Conservation (phyloP, 208 protist genomes). For the Leishmania amazonensis region DNA sequence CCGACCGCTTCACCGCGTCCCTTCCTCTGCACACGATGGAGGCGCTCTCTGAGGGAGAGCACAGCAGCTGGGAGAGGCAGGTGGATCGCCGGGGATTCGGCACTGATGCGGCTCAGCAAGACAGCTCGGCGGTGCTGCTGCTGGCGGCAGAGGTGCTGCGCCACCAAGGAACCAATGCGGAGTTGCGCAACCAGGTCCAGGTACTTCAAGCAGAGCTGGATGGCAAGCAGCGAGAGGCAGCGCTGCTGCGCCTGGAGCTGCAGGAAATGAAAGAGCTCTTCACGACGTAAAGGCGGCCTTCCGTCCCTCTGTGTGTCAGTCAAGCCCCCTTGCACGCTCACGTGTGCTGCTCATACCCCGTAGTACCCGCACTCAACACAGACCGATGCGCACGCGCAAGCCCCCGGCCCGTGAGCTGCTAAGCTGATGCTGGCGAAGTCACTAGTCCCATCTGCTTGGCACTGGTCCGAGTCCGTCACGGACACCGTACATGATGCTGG, state of each 20-base stretch:
- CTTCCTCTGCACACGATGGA: not conserved
- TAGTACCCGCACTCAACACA: no score
- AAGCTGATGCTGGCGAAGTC: not conserved
- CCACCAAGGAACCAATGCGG: conserved; percentile 63
- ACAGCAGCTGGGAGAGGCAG: not conserved
- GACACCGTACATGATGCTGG: not conserved
- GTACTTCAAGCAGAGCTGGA: conserved; percentile 56
- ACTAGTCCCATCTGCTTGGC: not conserved
- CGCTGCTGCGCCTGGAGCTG: conserved; percentile 70
- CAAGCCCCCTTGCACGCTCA: not conserved
- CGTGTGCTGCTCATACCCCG: not conserved
- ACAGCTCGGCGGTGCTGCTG: conserved; percentile 33
- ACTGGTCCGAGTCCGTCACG: not conserved
- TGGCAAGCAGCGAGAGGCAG: conserved; percentile 54
- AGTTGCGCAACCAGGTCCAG: conserved; percentile 61
- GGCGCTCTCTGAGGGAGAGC: not conserved
- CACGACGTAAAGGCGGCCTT: conserved; percentile 8
- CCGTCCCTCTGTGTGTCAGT: not conserved
- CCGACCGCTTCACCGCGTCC: not conserved
- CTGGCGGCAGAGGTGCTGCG: conserved; percentile 65
- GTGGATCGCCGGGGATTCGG: no score
- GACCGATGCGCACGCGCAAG: not conserved
- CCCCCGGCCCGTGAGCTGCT: not conserved
- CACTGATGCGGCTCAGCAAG: not conserved
- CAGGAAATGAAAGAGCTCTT: conserved; percentile 49